A percentile compares a stretch with the other conserved stretches of the same genome.
Conservation (phyloP, 345 rosid genomes). For the Cardamine resedifolia region DNA sequence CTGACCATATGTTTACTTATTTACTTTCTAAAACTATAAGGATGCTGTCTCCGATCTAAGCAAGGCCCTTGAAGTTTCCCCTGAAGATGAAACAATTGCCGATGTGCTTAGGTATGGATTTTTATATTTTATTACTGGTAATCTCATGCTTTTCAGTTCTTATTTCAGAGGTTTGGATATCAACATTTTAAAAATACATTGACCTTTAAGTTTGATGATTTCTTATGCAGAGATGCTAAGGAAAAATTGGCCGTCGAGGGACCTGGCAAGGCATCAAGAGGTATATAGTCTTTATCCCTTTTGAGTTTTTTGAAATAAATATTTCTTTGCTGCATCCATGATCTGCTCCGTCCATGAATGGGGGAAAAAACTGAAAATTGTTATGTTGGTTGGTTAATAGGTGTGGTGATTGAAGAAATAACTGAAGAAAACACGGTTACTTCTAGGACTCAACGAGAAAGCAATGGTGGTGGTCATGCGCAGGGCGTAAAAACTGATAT, state of each 20-base stretch:
- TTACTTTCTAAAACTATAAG: slow-evolving; percentile 41
- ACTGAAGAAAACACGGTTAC: slow-evolving; percentile 54
- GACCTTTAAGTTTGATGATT: not conserved
- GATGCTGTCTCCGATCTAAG: slow-evolving; percentile 81
- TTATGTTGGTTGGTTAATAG: slow-evolving; percentile 37
- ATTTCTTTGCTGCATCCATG: not conserved
- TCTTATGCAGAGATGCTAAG: slow-evolving; percentile 50
- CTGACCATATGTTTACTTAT: slow-evolving; percentile 20
- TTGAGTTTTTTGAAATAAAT: not conserved
- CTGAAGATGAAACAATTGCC: slow-evolving; percentile 84
- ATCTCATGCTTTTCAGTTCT: slow-evolving; percentile 14
- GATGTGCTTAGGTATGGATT: slow-evolving; percentile 68
- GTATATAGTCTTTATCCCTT: slow-evolving; percentile 43
- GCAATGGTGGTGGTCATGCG: slow-evolving; percentile 21
- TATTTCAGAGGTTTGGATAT: not conserved
- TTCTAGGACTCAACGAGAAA: slow-evolving; percentile 42
- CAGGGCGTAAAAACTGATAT: slow-evolving; percentile 39
- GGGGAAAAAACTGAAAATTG: not conserved
- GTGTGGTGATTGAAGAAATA: slow-evolving; percentile 72
- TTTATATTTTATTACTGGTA: not conserved
- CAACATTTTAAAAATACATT: not conserved
- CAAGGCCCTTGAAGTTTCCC: slow-evolving; percentile 76
- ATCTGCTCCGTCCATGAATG: not conserved
- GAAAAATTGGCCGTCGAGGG: slow-evolving; percentile 59
- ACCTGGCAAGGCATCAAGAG: slow-evolving; percentile 49